Evolutionary conservation across 768 basidiomycete species (phyloP).

Genomic region (Boletus edulis): DNA sequence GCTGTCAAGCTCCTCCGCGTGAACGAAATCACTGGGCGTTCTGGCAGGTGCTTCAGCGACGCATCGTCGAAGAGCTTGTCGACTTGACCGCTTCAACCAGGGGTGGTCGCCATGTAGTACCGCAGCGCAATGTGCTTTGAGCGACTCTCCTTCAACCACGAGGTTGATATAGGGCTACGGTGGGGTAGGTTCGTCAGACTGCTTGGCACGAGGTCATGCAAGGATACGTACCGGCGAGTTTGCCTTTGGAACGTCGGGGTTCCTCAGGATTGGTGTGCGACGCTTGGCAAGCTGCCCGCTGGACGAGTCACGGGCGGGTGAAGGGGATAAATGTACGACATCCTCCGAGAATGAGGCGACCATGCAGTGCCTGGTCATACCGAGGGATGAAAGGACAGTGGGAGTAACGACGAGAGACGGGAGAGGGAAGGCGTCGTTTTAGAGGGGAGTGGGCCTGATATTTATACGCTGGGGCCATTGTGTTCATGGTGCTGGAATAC

Average conservation of each 20-base stretch:
- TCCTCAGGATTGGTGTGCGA: background rate
- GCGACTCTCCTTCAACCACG: background rate
- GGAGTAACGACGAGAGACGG: no score
- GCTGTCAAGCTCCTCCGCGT: background rate
- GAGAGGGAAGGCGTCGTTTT: no score
- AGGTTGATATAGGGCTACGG: constrained; percentile 6
- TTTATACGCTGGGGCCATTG: background rate
- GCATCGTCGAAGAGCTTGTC: background rate
- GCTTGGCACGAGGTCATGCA: background rate
- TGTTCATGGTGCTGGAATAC: background rate
- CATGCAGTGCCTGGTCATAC: constrained; percentile 13
- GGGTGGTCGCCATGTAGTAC: constrained; percentile 2
- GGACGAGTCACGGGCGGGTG: constrained; percentile 1
- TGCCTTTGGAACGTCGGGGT: constrained; percentile 7
- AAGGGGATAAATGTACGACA: constrained; percentile 3
- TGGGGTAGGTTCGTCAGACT: background rate
- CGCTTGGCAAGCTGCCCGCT: background rate
- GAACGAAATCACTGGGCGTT: no score
- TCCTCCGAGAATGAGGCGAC: constrained; percentile 6
- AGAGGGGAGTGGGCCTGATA: background rate
- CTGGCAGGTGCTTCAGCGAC: background rate
- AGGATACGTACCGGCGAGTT: constrained; percentile 1
- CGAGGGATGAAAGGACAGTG: background rate
- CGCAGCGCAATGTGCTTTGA: constrained; percentile 1
- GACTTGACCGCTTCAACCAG: constrained; percentile 6